Evolutionary conservation across 306 rosid species (phyloP).

Genomic region (Begonia fuchsioides): DNA sequence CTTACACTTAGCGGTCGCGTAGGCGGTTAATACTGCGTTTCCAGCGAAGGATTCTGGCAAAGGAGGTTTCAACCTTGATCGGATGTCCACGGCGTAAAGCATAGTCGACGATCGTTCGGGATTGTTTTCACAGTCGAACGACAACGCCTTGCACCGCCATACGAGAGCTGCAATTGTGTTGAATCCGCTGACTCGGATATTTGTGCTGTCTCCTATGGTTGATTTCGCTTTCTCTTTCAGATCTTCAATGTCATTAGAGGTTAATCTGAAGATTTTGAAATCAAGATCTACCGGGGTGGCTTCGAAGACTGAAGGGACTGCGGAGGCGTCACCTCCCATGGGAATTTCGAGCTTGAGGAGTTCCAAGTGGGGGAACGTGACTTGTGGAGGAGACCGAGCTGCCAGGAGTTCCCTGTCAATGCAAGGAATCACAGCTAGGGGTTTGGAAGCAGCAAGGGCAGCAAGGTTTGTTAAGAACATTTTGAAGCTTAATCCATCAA

Average conservation of each 20-base stretch:
- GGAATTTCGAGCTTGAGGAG: conserved; percentile 17
- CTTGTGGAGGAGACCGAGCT: conserved; percentile 68
- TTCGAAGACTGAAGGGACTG: conserved; percentile 24
- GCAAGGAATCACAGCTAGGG: conserved; percentile 25
- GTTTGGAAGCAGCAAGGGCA: conserved; percentile 40
- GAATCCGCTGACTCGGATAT: conserved; percentile 19
- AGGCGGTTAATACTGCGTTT: conserved; percentile 38
- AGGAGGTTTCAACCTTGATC: conserved; percentile 34
- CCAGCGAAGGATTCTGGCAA: conserved; percentile 24
- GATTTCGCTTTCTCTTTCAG: conserved; percentile 43
- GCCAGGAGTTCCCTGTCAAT: conserved; percentile 47
- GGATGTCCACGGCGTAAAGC: conserved; percentile 50
- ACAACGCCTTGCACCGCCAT: conserved; percentile 62
- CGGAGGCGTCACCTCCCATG: conserved; percentile 4
- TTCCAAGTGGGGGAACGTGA: conserved; percentile 51
- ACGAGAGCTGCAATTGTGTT: conserved; percentile 41
- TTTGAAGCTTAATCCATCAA: conserved; percentile 56
- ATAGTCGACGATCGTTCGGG: conserved; percentile 28
- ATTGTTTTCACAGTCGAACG: conserved; percentile 10
- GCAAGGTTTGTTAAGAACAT: conserved; percentile 46
- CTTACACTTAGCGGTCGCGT: conserved; percentile 22
- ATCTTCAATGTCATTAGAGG: conserved; percentile 12
- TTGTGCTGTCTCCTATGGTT: neutral
- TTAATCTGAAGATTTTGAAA: conserved; percentile 33
- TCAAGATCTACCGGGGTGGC: conserved; percentile 32